Evolutionary conservation across 441 rosid genomes (phyloP), one percentile per base, ranked within the genome.

Genomic region (Flueggea neowawraea): DNA sequence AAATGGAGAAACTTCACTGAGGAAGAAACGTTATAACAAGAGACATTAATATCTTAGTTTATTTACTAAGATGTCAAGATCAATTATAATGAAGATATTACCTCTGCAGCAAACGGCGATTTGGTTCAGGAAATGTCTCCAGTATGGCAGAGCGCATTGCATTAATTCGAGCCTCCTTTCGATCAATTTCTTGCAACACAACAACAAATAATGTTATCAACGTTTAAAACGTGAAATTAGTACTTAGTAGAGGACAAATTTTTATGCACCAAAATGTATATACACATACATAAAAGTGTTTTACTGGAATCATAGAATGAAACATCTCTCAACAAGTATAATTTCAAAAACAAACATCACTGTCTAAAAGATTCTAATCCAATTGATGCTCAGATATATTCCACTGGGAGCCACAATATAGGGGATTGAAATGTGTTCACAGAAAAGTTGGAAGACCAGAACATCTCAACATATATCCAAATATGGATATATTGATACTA

Each of bases 61-160:
- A 47, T 4, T 47, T 36, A 36, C 2, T 36, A 36, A 36, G 41
- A 36, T 36, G 41, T 36, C 41, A 36, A 36, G 41, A 1, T 36
- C 41, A 36, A 33, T 33, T 31, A 50, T 31, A 5, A 59, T 53
- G 36, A 16, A 71, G 33, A 59, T 51, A 63, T 72, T 61, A 82
- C 99, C 98, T 88, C 73, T 91, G 97, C 66, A 95, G 78, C 66
- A 95, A 74, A 57, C 91, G 97, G 65, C 97, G 82, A 68, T 95
- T 95, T 65, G 99, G 99, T 76, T 95, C 98, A 36, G 99, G 99
- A 82, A 95, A 91, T 16, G 91, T 90, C 73, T 91, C 99, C 52
- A 81, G 72, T 67, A 95, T 82, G 10, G 97, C 96, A 69, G 91
- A 84, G 68, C 88, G 91, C 83, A 95, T 81, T 59, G 95, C 91